phyloP scores from a whole-genome alignment of 306 rosid species.

The Fragaria iinumae region DNA sequence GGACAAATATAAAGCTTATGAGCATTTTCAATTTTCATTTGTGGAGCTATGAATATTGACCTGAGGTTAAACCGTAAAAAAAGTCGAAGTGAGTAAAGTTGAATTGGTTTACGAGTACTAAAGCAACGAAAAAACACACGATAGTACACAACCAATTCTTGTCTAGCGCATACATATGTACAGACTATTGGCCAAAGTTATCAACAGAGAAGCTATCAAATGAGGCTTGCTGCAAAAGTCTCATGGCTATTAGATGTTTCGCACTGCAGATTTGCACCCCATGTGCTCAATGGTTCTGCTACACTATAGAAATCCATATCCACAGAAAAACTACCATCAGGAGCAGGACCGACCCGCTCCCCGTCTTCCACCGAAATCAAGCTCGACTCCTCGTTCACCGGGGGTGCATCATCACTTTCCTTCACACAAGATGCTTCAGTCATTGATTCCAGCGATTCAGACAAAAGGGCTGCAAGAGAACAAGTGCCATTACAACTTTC shows the following conservation, averaged over 20 bases:
- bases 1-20: not conserved
- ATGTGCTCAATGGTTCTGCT: slow-evolving; percentile 29
- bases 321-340: slow-evolving; percentile 29
- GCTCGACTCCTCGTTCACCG: slow-evolving; percentile 24
- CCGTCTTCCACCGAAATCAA: slow-evolving; percentile 53
- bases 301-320: slow-evolving; percentile 41
- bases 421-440: slow-evolving; percentile 23
- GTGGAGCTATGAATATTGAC: not conserved
- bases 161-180: slow-evolving; percentile 17
- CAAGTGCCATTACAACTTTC: slow-evolving; percentile 15
- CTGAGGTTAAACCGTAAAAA: not conserved
- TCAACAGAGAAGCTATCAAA: slow-evolving; percentile 30
- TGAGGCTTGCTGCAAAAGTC: slow-evolving; percentile 41
- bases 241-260: slow-evolving; percentile 43
- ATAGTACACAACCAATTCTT: not conserved
- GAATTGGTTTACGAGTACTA: not conserved
- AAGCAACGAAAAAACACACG: not conserved
- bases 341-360: slow-evolving; percentile 26
- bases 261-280: slow-evolving; percentile 35
- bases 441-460: slow-evolving; percentile 34
- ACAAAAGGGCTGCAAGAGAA: slow-evolving; percentile 57
- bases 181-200: slow-evolving; percentile 14
- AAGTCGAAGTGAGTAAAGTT: too few relatives aligned
- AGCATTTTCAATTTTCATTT: not conserved
- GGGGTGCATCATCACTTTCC: slow-evolving; percentile 31